Base-by-base conservation (phyloP, 768 basidiomycete genomes). In the Mycena haematopus region DNA sequence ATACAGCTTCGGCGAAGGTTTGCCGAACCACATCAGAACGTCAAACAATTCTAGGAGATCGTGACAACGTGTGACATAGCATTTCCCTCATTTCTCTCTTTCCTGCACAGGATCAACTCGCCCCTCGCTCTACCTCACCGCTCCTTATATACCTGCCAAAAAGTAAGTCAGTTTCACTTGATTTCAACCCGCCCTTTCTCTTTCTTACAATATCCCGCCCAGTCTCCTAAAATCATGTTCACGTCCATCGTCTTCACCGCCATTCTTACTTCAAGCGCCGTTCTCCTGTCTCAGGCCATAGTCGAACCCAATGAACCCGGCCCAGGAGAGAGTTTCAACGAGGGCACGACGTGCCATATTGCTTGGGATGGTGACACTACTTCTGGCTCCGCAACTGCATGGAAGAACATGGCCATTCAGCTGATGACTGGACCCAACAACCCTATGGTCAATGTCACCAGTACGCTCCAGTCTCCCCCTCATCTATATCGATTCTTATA, bases 361-460 rank as follows among this genome's bases (percentile, higher is more conserved):
- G 68, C 72, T 13, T 95, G 93, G 92, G 69, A 70, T 0, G 80
- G 77, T 8, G 91, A 92, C 69, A 59, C 75, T 6, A 61, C 27
- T 11, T 57, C 55, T 31, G 29, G 29, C 29, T 31, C 29, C 2
- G 81, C 82, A 15, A 86, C 86, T 22, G 66, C 63, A 17, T 95
- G 93, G 93, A 86, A 83, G 71, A 72, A 77, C 62, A 92, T 90
- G 86, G 76, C 80, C 64, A 90, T 95, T 59, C 79, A 92, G 72
- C 83, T 94, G 73, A 93, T 92, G 91, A 87, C 89, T 1, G 93
- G 92, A 6, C 71, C 81, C 70, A 93, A 95, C 76, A 74, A 81
- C 53, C 65, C 80, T 40, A 93, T 93, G 91, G 70, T 85, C 42
- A 83, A 80, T 67, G 65, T 93, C 59, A 84, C 86, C 14, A 86